Base-by-base conservation (phyloP, 306 rosid genomes). In the Styphnolobium japonicum region DNA sequence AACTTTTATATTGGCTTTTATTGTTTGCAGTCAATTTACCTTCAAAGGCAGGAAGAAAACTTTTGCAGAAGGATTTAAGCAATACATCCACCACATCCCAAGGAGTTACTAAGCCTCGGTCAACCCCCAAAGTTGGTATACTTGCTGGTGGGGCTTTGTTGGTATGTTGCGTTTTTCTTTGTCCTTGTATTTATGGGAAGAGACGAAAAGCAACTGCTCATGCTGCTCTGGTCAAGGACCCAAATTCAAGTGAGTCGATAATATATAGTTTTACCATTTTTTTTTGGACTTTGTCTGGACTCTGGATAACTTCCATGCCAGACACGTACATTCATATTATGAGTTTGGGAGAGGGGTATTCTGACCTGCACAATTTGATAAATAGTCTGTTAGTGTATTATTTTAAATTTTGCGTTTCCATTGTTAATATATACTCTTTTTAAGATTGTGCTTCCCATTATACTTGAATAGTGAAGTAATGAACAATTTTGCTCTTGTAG, bases 141-240 rank as follows among this genome's bases (percentile, higher is more conserved):
- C 76, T 37, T 74, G 87, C 89, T n/a, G 48, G 92, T 68, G 99
- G 93, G 72, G 83, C 80, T 64, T 72, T 90, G 58, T 78, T 96
- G 45, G 81, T 48, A 46, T 96, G 96, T 81, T 91, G 98, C 79
- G 85, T 45, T 71, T 77, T 88, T 78, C 79, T 96, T 19, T 96
- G 96, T 68, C 97, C 99, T 77, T 96, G 99, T 87, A 55, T 93
- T 67, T 83, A 73, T 76, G 77, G 70, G 81, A 93, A 89, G 71
- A 83, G 42, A 81, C 61, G 80, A 77, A 87, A 78, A 80, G 83
- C 86, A 58, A 51, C 87, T 57, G 43, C 84, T 63, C 90, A 90
- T 60, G 39, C 76, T 71, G 90, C 65, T 81, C 83, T 89, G 42
- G 10, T 57, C 29, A 91, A 76, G 89, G 98, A 93, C 14, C 81